Evolutionary conservation across 2,329 filamentous ascomycete genomes (phyloP), one percentile per base, ranked within the genome.

Genomic region (Aspergillus viridinutans): DNA sequence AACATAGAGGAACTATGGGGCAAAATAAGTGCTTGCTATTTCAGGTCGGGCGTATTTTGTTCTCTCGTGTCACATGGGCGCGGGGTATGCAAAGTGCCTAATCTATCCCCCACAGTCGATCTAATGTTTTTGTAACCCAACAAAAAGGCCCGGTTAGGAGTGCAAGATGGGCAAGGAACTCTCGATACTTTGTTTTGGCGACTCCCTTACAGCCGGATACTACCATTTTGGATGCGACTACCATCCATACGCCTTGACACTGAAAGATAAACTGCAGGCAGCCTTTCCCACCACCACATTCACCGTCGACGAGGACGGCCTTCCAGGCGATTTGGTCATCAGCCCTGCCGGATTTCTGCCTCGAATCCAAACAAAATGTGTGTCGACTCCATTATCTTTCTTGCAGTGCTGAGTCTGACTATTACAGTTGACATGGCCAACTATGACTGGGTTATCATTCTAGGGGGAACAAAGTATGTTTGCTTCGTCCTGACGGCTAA

Each of bases 181-280:
- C 10, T 59, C 60, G 1, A 80, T 87, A 65, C 79, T 87, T 58
- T 87, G 85, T 76, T 84, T 87, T 70, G 85, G 85, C 69, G 80
- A 87, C 77, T 86, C 83, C 42, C 79, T 89, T 49, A 88, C 85
- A 5, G 78, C 76, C 12, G 86, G 86, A 45, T 86, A 76, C 68
- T 74, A 76, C 29, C 53, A 61, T 57, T 72, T 62, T 49, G 82
- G 81, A 21, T 52, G 72, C 14, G 25, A 68, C 3, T 75, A 73
- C 48, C 78, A 83, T 58, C 84, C 86, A 0, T 89, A 88, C 72
- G 76, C 78, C 5, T 64, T 69, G 25, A 75, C 74, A 55, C 73
- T 89, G 14, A 64, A 74, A 58, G 67, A 78, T 53, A 76, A 76
- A 57, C 74, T 86, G 35, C 68, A 74, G 26, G 74, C 74, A 29